Conservation (phyloP, 2,329 filamentous ascomycete species). For the Botrytis elliptica region DNA sequence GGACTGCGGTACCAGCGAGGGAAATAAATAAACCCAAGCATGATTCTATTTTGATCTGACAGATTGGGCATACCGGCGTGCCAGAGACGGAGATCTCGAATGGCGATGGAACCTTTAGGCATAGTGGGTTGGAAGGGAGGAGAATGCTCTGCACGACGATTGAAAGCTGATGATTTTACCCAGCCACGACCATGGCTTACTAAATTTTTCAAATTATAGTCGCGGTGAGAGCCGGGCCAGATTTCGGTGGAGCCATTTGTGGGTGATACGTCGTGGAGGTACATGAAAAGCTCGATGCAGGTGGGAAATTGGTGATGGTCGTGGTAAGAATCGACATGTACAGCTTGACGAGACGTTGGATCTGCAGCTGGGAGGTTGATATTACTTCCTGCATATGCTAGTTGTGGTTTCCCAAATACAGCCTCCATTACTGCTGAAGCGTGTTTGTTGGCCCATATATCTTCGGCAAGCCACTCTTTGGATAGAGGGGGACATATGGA, state of each 20-base stretch:
- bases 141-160: constrained; percentile 22
- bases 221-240: constrained; percentile 49
- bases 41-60: constrained; percentile 49
- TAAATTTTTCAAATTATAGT: constrained; percentile 6
- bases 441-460: constrained; percentile 43
- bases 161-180: constrained; percentile 37
- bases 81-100: constrained; percentile 24
- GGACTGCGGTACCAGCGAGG: constrained; percentile 22
- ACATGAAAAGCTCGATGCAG: constrained; percentile 48
- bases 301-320: constrained; percentile 51
- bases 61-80: constrained; percentile 61
- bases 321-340: constrained; percentile 60
- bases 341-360: constrained; percentile 48
- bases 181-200: constrained; percentile 17
- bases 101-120: constrained; percentile 22
- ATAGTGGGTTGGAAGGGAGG: constrained; percentile 21
- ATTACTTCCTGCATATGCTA: constrained; percentile 39
- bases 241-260: constrained; percentile 50
- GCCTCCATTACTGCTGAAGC: constrained; percentile 37
- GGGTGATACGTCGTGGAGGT: constrained; percentile 45
- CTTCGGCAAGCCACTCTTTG: constrained; percentile 40
- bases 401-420: constrained; percentile 40
- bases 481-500: constrained; percentile 43
- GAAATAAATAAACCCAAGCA: constrained; percentile 45
- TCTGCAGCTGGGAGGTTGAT: constrained; percentile 36